Evolutionary conservation across 2,329 filamentous ascomycete genomes (phyloP).

Genomic region (Blumeria graminis): DNA sequence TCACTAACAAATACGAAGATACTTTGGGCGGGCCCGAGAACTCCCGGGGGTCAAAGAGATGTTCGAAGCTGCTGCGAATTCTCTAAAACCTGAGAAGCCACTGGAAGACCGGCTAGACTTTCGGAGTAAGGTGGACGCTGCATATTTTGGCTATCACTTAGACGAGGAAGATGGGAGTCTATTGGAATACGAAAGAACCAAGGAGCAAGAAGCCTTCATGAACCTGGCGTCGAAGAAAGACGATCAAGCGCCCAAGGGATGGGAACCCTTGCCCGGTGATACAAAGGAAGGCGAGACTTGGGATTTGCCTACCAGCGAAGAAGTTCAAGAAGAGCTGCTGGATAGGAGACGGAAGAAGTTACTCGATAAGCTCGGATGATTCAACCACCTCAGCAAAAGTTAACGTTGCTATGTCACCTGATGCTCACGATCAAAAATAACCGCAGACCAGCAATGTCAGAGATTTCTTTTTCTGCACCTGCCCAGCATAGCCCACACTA

Average conservation of each 20-base stretch:
- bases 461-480: too few relatives aligned
- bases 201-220: constrained; percentile 61
- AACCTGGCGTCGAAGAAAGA: constrained; percentile 34
- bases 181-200: constrained; percentile 55
- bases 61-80: constrained; percentile 52
- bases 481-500: too few relatives aligned
- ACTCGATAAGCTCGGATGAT: constrained; percentile 38
- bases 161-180: constrained; percentile 74
- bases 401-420: too few relatives aligned
- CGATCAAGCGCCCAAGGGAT: constrained; percentile 38
- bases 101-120: constrained; percentile 43
- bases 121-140: constrained; percentile 61
- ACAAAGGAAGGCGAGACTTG: constrained; percentile 59
- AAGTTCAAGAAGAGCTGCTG: constrained; percentile 85
- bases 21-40: constrained; percentile 77
- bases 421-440: too few relatives aligned
- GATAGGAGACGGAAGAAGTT: constrained; percentile 64
- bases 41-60: constrained; percentile 90
- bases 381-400: not conserved
- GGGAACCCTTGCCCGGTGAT: constrained; percentile 76
- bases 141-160: constrained; percentile 85
- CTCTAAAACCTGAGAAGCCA: constrained; percentile 33
- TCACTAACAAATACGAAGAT: constrained; percentile 22
- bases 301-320: constrained; percentile 64
- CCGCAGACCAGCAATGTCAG: too few relatives aligned